Base-by-base conservation (phyloP, 805 yeast genomes). In the Pichia eremophila region DNA sequence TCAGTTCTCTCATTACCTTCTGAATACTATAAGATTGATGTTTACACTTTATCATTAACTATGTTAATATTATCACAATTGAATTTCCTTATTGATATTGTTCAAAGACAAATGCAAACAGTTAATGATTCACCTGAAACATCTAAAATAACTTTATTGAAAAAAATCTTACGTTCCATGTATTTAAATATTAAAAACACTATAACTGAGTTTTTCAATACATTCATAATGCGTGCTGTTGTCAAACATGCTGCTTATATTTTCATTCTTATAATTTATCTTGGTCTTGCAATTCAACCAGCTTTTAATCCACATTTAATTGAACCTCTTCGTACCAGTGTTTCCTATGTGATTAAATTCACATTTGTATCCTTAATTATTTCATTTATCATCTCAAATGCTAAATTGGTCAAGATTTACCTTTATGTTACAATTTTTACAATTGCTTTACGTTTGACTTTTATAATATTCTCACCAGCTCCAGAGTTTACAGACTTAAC, bases 1-100 rank as follows among this genome's bases (percentile, higher is more conserved):
- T 22, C 15, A 35, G 5, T 32, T 7, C n/a, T 40, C 6, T 14
- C n/a, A 15, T 14, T 46, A 8, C 51, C 52, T 32, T 42, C 44
- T 8, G 39, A 45, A 45, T 34, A 32, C 22, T 48, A 46, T 18
- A 47, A 46, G 31, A 32, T 52, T 40, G 51, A 50, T 42, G 36
- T 43, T 12, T 46, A 48, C 31, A 43, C 46, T 11, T 19, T 44
- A 10, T 5, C 46, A 7, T 19, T 51, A 14, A 51, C 52, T 10
- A 32, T 49, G 2, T 8, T 39, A 1, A 10, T 40, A 3, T 19
- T 48, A 14, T 37, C 50, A 4, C 22, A 48, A 37, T n/a, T 32
- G 19, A 25, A 39, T 25, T 12, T 31, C 2, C 3, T 31, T 15
- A 8, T 15, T 15, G 36, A 14, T 14, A 7, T 32, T 14, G 36